Evolutionary conservation across 2,329 filamentous ascomycete species (phyloP).

Genomic region (Xylariaceae sp.): DNA sequence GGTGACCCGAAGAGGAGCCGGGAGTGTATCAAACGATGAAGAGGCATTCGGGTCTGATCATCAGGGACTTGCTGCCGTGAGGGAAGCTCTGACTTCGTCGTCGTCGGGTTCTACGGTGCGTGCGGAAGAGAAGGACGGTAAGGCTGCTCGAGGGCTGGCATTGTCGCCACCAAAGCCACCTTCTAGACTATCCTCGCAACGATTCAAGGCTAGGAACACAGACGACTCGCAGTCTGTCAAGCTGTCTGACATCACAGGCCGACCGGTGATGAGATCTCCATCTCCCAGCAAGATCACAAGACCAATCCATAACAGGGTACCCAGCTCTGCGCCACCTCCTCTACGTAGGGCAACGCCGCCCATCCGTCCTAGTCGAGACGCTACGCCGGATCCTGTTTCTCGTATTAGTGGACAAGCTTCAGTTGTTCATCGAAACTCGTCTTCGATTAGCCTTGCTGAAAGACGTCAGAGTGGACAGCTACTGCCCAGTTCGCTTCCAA

Average conservation of each 20-base stretch:
- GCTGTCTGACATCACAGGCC: conserved; percentile 30
- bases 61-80: conserved; percentile 58
- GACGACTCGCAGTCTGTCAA: conserved; percentile 35
- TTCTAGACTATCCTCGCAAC: conserved; percentile 55
- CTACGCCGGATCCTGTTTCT: conserved; percentile 56
- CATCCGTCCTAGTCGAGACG: conserved; percentile 61
- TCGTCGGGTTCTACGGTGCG: conserved; percentile 66
- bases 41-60: conserved; percentile 44
- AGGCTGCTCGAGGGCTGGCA: conserved; percentile 41
- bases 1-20: conserved; percentile 52
- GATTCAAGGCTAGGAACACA: conserved; percentile 42
- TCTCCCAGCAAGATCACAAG: conserved; percentile 33
- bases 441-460: conserved; percentile 44
- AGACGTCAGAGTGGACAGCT: conserved; percentile 40
- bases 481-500: conserved; percentile 33
- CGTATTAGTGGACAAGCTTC: conserved; percentile 48
- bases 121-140: conserved; percentile 44
- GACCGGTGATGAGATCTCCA: conserved; percentile 29
- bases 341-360: conserved; percentile 43
- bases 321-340: conserved; percentile 27
- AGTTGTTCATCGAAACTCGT: conserved; percentile 59
- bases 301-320: conserved; percentile 25
- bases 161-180: conserved; percentile 55
- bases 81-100: conserved; percentile 66
- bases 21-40: conserved; percentile 49